phyloP scores from a whole-genome alignment of 352 stramenopile genomes.

The Blastocystis sp. region DNA sequence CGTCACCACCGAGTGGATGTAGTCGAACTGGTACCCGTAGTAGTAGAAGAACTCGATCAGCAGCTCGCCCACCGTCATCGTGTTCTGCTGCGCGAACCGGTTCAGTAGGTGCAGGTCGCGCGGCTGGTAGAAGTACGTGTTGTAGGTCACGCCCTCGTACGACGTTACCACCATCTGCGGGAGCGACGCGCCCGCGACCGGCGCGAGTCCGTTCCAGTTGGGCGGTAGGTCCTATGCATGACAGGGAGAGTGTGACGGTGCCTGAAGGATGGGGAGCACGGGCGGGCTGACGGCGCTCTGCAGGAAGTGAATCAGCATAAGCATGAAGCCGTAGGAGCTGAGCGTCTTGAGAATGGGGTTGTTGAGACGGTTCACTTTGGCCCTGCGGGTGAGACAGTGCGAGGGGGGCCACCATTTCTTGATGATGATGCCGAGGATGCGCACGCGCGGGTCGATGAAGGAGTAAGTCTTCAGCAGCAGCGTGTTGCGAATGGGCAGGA shows the following conservation, averaged over 20 bases:
- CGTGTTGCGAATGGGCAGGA: constrained; percentile 93
- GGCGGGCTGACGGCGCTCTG: constrained; percentile 76
- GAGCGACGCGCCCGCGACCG: background rate
- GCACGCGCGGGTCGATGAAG: constrained; percentile 75
- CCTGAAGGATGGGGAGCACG: constrained; percentile 91
- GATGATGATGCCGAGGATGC: constrained; percentile 88
- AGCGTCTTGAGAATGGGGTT: constrained; percentile 90
- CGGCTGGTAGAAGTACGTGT: constrained; percentile 72
- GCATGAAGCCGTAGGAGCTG: constrained; percentile 92
- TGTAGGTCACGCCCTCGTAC: constrained; percentile 66
- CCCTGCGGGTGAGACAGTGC: constrained; percentile 72
- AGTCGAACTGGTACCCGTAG: constrained; percentile 90
- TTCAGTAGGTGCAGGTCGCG: constrained; percentile 41
- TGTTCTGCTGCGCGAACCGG: constrained; percentile 70
- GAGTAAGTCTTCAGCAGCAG: constrained; percentile 87
- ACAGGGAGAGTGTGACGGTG: constrained; percentile 64
- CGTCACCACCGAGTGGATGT: constrained; percentile 87
- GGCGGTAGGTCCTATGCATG: constrained; percentile 68
- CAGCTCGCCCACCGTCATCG: constrained; percentile 76
- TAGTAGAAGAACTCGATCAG: constrained; percentile 93
- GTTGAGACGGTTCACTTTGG: constrained; percentile 91
- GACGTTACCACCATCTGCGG: constrained; percentile 65
- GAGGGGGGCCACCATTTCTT: constrained; percentile 82
- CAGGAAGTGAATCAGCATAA: constrained; percentile 94
- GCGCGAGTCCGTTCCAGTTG: constrained; percentile 57